Evolutionary conservation across 495 filamentous ascomycete genomes (phyloP), one percentile per base, ranked within the genome.

Genomic region (Clavariopsis aquatica): DNA sequence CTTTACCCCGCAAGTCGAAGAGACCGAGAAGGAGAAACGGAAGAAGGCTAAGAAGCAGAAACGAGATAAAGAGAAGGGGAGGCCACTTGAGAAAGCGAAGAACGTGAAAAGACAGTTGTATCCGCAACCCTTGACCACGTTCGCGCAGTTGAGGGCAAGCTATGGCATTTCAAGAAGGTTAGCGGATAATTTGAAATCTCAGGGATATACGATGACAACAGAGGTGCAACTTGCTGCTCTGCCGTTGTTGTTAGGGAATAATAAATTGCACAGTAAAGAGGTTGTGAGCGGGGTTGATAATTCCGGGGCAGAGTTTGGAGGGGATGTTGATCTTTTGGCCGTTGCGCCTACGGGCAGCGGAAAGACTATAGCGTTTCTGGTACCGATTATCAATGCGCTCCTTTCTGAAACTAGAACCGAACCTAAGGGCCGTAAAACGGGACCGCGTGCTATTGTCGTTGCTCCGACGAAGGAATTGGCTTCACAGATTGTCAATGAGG

Each of bases 311-410:
- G 58, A 27, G 1, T 19, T 56, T 10, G 58, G 15, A 12, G 54
- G 58, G 22, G 58, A 67, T 12, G 38, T 90, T 1, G 88, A 98
- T 81, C 83, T 98, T 29, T 71, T 98, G 34, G 87, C 88, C 2
- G 87, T 97, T 34, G 94, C 94, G 15, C 95, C 95, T 2, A 99
- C 94, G 2, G 94, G 94, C 20, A 96, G 92, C 71, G 94, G 94
- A n/a, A 99, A 99, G 78, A 98, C 94, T 0, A 74, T 98, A 57
- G 89, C 91, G 2, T 99, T 96, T 70, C 74, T 98, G 72, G 88
- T 99, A 26, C 91, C 92, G 0, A 81, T 91, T 19, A 81, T 98
- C 52, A 87, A 96, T 71, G 80, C 82, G 51, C 84, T 93, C 49
- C 78, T 93, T 28, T 78, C 78, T 68, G 70, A 75, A 62, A 76